A percentile compares a stretch with the other conserved stretches of the same genome.
Evolutionary conservation across 495 filamentous ascomycete genomes (phyloP).

Genomic region (Penicillium argentinense): DNA sequence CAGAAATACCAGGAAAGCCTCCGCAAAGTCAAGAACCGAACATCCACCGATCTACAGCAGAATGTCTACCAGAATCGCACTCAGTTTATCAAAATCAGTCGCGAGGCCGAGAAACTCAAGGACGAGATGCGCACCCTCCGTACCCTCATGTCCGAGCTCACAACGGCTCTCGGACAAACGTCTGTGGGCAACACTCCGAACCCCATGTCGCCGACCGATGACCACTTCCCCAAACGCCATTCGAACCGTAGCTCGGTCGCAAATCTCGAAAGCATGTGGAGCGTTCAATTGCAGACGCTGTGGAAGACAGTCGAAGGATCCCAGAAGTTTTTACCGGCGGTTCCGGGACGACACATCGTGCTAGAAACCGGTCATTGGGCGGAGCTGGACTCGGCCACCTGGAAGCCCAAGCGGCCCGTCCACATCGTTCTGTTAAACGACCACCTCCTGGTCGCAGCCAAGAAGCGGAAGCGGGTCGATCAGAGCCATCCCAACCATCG

Average conservation of each 20-base stretch:
- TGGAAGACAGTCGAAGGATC: conserved; percentile 97
- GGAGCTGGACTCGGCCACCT: conserved; percentile 94
- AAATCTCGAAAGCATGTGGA: conserved; percentile 95
- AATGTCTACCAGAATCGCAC: conserved; percentile 98
- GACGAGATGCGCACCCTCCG: conserved; percentile 90
- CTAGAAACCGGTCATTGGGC: conserved; percentile 89
- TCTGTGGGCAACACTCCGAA: conserved; percentile 48
- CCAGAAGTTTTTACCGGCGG: conserved; percentile 91
- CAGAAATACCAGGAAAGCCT: conserved; percentile 75
- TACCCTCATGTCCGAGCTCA: conserved; percentile 86
- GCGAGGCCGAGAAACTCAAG: conserved; percentile 97
- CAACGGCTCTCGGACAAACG: conserved; percentile 71
- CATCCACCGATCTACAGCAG: conserved; percentile 86
- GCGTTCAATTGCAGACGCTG: conserved; percentile 71
- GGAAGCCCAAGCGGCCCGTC: conserved; percentile 81
- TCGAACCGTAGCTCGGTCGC: conserved; percentile 66
- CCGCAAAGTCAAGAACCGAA: conserved; percentile 75
- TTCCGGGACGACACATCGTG: conserved; percentile 87
- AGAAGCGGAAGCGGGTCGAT: conserved; percentile 86
- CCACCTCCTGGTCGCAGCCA: conserved; percentile 83
- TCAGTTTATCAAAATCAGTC: conserved; percentile 98
- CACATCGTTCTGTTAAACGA: conserved; percentile 93
- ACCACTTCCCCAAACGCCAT: conserved; percentile 48
- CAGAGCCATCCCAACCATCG: conserved; percentile 53
- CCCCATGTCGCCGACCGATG: conserved; percentile 47